A percentile compares a stretch with the other conserved stretches of the same genome.
phyloP scores from a whole-genome alignment of 306 rosid species.

The Cercis canadensis region DNA sequence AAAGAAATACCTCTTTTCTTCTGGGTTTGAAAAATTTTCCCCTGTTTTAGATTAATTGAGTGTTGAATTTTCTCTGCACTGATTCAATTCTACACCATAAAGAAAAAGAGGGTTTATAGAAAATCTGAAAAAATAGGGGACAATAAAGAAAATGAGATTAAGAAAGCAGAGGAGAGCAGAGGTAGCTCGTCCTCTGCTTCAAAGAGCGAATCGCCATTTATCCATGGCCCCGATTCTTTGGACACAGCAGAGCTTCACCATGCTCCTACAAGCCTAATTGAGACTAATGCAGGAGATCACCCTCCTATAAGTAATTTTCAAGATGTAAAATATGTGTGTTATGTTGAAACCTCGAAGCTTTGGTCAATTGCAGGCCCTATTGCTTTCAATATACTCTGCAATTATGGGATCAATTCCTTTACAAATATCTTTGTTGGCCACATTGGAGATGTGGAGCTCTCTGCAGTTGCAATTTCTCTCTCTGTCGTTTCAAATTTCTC shows the following conservation, averaged over 20 bases:
- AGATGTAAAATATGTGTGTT: conserved; percentile 43
- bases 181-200: conserved; percentile 42
- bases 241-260: conserved; percentile 53
- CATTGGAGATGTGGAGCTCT: conserved; percentile 76
- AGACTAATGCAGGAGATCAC: conserved; percentile 59
- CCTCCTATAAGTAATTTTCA: conserved; percentile 11
- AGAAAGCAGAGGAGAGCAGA: conserved; percentile 42
- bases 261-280: conserved; percentile 54
- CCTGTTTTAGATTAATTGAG: too few species aligned
- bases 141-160: conserved; percentile 9
- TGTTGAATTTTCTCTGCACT: conserved; percentile 3
- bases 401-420: conserved; percentile 77
- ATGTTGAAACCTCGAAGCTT: conserved; percentile 55
- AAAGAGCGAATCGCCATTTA: conserved; percentile 21
- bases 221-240: not conserved
- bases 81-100: conserved; percentile 3
- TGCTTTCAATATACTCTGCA: conserved; percentile 77
- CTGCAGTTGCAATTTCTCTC: conserved; percentile 77
- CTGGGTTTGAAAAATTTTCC: not conserved
- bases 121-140: conserved; percentile 53
- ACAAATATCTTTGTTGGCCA: conserved; percentile 85
- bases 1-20: conserved; percentile 16
- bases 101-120: conserved; percentile 4
- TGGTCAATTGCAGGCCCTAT: conserved; percentile 84
- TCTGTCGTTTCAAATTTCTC: conserved; percentile 82